phyloP scores from a whole-genome alignment of 495 filamentous ascomycete genomes.

The Penicillium egyptiacum region DNA sequence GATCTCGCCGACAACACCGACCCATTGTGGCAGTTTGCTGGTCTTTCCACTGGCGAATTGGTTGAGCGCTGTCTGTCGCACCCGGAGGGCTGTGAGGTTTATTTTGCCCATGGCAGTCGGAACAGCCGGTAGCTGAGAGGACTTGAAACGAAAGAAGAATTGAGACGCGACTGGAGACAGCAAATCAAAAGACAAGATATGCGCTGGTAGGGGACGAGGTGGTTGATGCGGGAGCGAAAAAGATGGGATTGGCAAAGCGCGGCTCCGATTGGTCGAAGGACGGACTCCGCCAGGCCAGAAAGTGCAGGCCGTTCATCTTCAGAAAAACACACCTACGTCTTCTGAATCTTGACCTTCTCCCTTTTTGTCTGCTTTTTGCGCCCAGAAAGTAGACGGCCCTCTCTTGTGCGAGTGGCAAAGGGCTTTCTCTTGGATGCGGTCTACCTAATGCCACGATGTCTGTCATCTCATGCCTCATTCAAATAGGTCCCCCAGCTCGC shows the following conservation, averaged over 20 bases:
- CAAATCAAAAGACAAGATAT: slow-evolving; percentile 3
- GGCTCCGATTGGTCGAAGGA: slow-evolving; percentile 43
- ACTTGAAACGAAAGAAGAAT: not conserved
- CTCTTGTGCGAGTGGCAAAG: slow-evolving; percentile 22
- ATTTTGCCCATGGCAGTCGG: slow-evolving; percentile 60
- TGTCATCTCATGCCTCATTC: slow-evolving; percentile 63
- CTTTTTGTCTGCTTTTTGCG: slow-evolving; percentile 14
- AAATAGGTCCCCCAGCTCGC: slow-evolving; percentile 53
- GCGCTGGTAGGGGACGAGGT: slow-evolving; percentile 14
- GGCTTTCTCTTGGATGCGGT: slow-evolving; percentile 36
- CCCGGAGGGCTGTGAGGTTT: slow-evolving; percentile 70
- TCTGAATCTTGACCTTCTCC: slow-evolving; percentile 7
- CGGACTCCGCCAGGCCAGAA: slow-evolving; percentile 45
- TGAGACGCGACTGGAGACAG: slow-evolving; percentile 3
- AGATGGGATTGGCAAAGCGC: slow-evolving; percentile 38
- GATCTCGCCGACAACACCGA: slow-evolving; percentile 66
- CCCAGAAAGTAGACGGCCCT: slow-evolving; percentile 18
- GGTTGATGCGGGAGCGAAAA: slow-evolving; percentile 35
- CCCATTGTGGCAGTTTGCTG: slow-evolving; percentile 67
- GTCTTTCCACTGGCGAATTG: slow-evolving; percentile 54
- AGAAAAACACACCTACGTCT: slow-evolving; percentile 28
- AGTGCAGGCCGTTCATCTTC: slow-evolving; percentile 28
- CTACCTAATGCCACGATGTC: slow-evolving; percentile 59
- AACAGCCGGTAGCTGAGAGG: not conserved
- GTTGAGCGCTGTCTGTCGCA: slow-evolving; percentile 63